These are phyloP conservation scores for Trichoderma cornu-damae DNA, from an alignment of 2,329 filamentous ascomycete genomes.

Conservation along the genomic window DNA sequence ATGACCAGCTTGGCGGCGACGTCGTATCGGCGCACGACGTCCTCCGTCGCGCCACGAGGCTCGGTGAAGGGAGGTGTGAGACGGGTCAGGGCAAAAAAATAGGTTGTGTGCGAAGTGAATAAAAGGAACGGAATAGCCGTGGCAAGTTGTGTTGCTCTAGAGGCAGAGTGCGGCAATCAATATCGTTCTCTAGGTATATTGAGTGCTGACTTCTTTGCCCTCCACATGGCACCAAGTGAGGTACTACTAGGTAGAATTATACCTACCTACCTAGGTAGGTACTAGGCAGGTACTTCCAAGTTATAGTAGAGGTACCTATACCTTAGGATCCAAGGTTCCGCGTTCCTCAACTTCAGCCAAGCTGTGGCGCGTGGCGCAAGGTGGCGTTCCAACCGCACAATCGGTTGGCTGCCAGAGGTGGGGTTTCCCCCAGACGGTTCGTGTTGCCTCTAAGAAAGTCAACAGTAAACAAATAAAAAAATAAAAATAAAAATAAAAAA, in stretches of 20 bases:
- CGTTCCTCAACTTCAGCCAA: not conserved
- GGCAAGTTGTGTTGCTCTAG: not conserved
- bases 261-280: too few relatives aligned
- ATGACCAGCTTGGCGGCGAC: not conserved
- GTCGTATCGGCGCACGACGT: too few relatives aligned
- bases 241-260: too few relatives aligned
- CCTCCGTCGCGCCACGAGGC: not conserved
- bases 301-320: too few relatives aligned
- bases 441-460: conserved; percentile 3
- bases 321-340: not conserved
- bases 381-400: not conserved
- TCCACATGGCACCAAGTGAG: not conserved
- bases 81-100: not conserved
- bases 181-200: too few relatives aligned
- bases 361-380: conserved; percentile 6
- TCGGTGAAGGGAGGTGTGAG: not conserved
- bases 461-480: conserved; percentile 16
- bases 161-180: not conserved
- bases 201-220: not conserved
- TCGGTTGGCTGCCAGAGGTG: not conserved
- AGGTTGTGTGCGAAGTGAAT: not conserved
- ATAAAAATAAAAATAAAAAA: too few relatives aligned
- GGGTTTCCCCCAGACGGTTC: conserved; percentile 1
- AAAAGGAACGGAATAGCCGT: not conserved
- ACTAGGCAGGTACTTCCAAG: too few relatives aligned